These are phyloP conservation scores for Rosa multiflora DNA, from an alignment of 306 rosid genomes.

Conservation along the genomic window DNA sequence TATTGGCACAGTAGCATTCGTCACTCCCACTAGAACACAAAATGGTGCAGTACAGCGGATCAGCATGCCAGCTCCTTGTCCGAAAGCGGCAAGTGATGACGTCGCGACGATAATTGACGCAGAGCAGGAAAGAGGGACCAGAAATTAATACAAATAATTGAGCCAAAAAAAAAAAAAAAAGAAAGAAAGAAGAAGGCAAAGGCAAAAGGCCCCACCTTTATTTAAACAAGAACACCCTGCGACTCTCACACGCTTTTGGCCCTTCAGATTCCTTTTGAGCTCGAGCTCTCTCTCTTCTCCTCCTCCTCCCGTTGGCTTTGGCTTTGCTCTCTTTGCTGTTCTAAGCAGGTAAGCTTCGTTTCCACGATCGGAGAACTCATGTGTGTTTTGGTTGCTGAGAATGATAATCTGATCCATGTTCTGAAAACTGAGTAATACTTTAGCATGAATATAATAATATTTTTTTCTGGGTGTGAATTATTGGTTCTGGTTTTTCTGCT, in stretches of 20 bases:
- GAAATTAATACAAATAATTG: neutral
- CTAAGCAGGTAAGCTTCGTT: constrained; percentile 15
- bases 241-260: neutral
- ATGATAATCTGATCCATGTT: constrained; percentile 3
- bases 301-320: neutral
- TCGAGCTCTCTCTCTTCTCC: neutral
- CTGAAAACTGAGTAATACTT: neutral
- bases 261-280: constrained; percentile 12
- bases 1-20: neutral
- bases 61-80: neutral
- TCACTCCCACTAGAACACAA: neutral
- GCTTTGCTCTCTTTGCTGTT: neutral
- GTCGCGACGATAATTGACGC: constrained; percentile 18
- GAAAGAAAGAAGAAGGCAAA: neutral
- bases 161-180: neutral
- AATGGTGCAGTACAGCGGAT: neutral
- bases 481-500: neutral
- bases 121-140: neutral
- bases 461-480: neutral
- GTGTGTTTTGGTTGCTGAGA: neutral
- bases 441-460: neutral
- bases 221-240: constrained; percentile 8
- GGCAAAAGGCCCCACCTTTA: neutral
- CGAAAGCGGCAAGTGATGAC: neutral
- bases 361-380: neutral